Conservation (phyloP, 768 basidiomycete genomes). For the Candolleomyces aberdarensis region DNA sequence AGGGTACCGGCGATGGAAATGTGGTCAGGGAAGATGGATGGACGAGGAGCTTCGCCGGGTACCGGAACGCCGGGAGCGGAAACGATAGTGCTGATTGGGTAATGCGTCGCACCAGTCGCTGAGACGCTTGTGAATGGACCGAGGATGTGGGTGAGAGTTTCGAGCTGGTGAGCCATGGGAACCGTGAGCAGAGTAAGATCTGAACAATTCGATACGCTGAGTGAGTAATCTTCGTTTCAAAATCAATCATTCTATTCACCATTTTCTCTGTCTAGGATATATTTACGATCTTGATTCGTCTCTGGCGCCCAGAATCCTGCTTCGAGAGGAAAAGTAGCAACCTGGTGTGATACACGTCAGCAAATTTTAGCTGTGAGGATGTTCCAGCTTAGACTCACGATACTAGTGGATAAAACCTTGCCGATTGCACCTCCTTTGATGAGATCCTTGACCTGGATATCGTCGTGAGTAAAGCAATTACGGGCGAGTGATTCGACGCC, state of each 20-base stretch:
- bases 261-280: neutral
- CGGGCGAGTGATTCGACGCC: too few relatives aligned
- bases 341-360: too few relatives aligned
- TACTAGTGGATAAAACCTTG: neutral
- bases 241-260: neutral
- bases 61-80: neutral
- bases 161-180: constrained; percentile 8
- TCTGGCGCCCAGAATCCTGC: neutral
- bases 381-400: neutral
- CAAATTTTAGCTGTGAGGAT: too few relatives aligned
- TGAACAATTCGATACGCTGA: neutral
- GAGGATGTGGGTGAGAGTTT: constrained; percentile 8
- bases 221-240: neutral
- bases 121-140: constrained; percentile 8
- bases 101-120: neutral
- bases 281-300: neutral
- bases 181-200: neutral
- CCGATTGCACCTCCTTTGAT: neutral
- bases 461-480: too few relatives aligned
- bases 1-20: constrained; percentile 4
- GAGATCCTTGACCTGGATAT: neutral
- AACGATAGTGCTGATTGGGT: constrained; percentile 3
- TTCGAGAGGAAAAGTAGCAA: neutral
- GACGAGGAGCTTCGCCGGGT: neutral
- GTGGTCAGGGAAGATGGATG: constrained; percentile 3